These are phyloP conservation scores for Calonectria crousiana DNA, from an alignment of 2,329 filamentous ascomycete species.

Conservation along the genomic window DNA sequence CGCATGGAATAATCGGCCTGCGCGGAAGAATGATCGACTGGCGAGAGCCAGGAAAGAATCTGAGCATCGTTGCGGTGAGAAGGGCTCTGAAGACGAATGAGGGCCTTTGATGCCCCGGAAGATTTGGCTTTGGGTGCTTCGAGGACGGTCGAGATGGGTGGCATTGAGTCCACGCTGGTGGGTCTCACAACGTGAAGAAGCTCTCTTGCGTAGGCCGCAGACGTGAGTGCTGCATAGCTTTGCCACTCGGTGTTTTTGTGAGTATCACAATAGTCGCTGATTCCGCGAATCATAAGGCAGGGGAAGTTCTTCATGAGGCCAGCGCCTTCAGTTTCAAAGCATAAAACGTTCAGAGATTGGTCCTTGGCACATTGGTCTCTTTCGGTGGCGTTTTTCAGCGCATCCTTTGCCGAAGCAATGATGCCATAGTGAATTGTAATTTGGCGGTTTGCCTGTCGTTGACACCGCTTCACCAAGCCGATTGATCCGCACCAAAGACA, in stretches of 20 bases:
- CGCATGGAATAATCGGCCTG: neutral
- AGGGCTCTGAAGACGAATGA: neutral
- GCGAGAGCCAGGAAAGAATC: neutral
- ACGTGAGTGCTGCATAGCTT: conserved; percentile 48
- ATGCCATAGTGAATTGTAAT: neutral
- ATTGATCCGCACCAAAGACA: neutral
- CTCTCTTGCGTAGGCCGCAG: conserved; percentile 44
- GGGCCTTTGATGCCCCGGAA: neutral
- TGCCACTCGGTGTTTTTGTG: conserved; percentile 54
- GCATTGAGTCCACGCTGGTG: neutral
- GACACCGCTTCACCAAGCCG: neutral
- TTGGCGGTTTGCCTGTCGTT: neutral
- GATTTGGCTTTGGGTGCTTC: neutral
- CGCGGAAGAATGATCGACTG: neutral
- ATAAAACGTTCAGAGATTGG: neutral
- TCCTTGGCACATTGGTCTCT: neutral
- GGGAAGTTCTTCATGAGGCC: conserved; percentile 30
- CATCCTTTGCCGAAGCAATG: neutral
- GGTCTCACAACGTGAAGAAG: conserved; percentile 23
- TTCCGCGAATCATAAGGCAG: conserved; percentile 46
- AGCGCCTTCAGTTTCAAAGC: conserved; percentile 45
- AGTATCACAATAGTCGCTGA: conserved; percentile 53
- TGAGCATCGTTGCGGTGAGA: neutral
- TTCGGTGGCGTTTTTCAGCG: neutral
- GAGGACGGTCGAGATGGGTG: neutral